Evolutionary conservation across 371 early-diverging fungal genomes (phyloP).

Genomic region (Haplosporangium sp.): DNA sequence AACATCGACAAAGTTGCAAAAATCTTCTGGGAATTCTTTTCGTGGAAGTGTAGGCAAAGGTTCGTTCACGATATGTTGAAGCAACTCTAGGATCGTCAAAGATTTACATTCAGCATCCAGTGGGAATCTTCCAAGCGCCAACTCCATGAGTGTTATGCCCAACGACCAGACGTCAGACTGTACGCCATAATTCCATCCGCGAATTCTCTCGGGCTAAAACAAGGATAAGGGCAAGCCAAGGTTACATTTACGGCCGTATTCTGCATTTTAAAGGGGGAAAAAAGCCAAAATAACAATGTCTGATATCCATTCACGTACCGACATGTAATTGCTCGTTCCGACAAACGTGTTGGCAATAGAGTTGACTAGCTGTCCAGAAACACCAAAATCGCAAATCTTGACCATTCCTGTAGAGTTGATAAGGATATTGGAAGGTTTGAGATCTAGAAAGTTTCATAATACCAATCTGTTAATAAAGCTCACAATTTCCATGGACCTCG

Average conservation of each 20-base stretch:
- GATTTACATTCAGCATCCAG: slow-evolving; percentile 84
- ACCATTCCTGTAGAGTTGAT: slow-evolving; percentile 85
- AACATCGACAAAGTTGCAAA: slow-evolving; percentile 81
- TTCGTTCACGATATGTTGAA: slow-evolving; percentile 94
- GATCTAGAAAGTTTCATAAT: slow-evolving; percentile 58
- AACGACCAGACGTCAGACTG: slow-evolving; percentile 97
- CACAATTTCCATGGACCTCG: neutral
- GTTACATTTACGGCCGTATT: neutral
- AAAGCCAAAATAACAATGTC: neutral
- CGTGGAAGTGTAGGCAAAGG: slow-evolving; percentile 88
- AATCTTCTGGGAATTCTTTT: slow-evolving; percentile 75
- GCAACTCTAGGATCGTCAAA: slow-evolving; percentile 89
- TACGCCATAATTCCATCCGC: slow-evolving; percentile 90
- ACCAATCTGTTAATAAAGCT: neutral
- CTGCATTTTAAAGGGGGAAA: too few relatives aligned
- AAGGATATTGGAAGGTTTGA: slow-evolving; percentile 87
- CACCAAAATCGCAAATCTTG: slow-evolving; percentile 94
- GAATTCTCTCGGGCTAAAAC: slow-evolving; percentile 93
- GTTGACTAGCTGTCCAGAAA: slow-evolving; percentile 84
- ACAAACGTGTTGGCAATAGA: slow-evolving; percentile 92
- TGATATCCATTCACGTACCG: slow-evolving; percentile 68
- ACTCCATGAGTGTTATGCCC: slow-evolving; percentile 93
- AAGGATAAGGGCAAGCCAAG: neutral
- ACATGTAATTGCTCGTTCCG: slow-evolving; percentile 93
- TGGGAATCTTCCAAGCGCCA: slow-evolving; percentile 92